Conservation (phyloP, 345 rosid species). For the Iberis pinnata region DNA sequence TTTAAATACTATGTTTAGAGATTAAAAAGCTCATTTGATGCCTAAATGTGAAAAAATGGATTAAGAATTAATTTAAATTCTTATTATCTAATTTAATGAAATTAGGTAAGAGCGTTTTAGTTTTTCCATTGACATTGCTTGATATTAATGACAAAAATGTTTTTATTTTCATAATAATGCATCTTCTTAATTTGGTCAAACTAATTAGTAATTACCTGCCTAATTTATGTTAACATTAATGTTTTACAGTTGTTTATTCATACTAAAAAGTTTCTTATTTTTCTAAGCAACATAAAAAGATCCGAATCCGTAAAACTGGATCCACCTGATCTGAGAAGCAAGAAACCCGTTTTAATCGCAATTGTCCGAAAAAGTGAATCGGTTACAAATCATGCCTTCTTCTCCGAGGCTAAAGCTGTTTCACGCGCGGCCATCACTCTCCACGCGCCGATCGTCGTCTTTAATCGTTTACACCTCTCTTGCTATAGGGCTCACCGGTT, state of each 20-base stretch:
- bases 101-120: no score
- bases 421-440: constrained; percentile 37
- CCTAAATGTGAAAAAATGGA: no score
- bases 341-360: not conserved
- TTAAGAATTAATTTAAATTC: no score
- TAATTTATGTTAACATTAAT: constrained; percentile 7
- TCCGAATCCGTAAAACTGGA: constrained; percentile 20
- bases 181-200: not conserved
- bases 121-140: constrained; percentile 2
- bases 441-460: constrained; percentile 44
- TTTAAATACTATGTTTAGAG: no score
- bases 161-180: not conserved
- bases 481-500: constrained; percentile 56
- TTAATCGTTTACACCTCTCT: constrained; percentile 39
- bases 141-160: not conserved
- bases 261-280: no score
- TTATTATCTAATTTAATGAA: no score
- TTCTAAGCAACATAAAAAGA: not conserved
- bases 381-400: constrained; percentile 48
- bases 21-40: no score
- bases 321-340: constrained; percentile 20
- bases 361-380: constrained; percentile 20
- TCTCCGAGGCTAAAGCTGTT: constrained; percentile 51
- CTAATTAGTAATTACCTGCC: not conserved
- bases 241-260: constrained; percentile 1